phyloP scores from a whole-genome alignment of 2,329 filamentous ascomycete genomes.

The Trichoderma aggressivum region DNA sequence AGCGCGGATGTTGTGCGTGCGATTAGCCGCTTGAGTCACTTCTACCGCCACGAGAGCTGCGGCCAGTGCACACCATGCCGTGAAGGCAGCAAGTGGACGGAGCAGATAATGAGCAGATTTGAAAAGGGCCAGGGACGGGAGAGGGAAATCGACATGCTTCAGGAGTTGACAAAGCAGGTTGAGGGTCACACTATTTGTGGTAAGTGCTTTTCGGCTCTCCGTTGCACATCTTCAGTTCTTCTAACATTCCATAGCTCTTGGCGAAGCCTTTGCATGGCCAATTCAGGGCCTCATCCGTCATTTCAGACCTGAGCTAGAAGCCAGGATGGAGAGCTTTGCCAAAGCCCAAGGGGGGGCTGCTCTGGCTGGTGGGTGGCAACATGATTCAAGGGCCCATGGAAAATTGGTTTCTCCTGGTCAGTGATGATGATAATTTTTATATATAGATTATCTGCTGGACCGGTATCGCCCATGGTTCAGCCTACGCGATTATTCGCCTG shows the following conservation, averaged over 20 bases:
- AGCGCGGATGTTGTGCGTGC: conserved; percentile 92
- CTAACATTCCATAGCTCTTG: conserved; percentile 59
- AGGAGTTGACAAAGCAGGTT: conserved; percentile 98
- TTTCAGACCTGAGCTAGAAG: conserved; percentile 94
- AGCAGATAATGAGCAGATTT: conserved; percentile 97
- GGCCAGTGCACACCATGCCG: conserved; percentile 99
- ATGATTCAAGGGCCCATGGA: conserved; percentile 71
- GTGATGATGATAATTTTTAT: conserved; percentile 46
- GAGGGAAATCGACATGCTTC: conserved; percentile 98
- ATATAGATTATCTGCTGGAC: conserved; percentile 1
- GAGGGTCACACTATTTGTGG: conserved; percentile 98
- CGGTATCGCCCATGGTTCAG: not conserved
- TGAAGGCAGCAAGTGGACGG: conserved; percentile 98
- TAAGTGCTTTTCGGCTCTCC: conserved; percentile 42
- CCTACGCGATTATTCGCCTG: not conserved
- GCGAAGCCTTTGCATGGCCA: conserved; percentile 98
- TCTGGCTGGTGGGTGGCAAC: conserved; percentile 84
- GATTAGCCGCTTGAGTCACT: conserved; percentile 88
- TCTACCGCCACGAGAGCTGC: conserved; percentile 98
- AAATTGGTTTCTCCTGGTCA: conserved; percentile 86
- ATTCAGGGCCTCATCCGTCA: conserved; percentile 97
- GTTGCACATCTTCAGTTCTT: conserved; percentile 18
- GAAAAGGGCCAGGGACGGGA: conserved; percentile 84
- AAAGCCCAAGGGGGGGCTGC: conserved; percentile 68
- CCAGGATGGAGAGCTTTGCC: conserved; percentile 78